phyloP scores from a whole-genome alignment of 192 early-diverging fungal genomes.

The Piromyces finnis region DNA sequence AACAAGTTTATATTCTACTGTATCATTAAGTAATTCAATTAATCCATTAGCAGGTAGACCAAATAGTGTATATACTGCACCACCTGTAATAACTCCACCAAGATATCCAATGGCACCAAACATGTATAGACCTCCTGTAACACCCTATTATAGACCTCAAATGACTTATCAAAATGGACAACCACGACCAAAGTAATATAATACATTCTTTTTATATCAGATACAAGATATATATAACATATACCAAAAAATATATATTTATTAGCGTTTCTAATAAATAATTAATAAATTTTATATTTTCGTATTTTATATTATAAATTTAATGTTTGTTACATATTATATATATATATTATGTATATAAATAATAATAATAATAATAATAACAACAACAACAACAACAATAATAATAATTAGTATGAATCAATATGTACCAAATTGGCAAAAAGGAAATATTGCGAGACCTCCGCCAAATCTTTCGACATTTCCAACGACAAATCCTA shows the following conservation, averaged over 20 bases:
- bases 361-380: not conserved
- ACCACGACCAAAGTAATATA: not conserved
- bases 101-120: not conserved
- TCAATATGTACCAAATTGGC: not conserved
- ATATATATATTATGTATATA: too few species aligned
- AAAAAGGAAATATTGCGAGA: not conserved
- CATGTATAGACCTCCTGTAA: not conserved
- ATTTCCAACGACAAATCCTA: not conserved
- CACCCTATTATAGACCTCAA: not conserved
- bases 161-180: not conserved
- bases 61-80: not conserved
- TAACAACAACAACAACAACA: not conserved
- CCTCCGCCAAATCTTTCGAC: not conserved
- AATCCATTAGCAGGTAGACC: not conserved
- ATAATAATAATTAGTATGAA: not conserved
- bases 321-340: too few species aligned
- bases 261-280: too few species aligned
- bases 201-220: too few species aligned
- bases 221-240: too few species aligned
- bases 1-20: not conserved
- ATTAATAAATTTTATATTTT: too few species aligned
- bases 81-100: not conserved
- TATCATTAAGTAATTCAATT: constrained; percentile 1
- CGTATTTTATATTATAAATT: too few species aligned
- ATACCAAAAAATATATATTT: too few species aligned